Conservation (phyloP, 2,329 filamentous ascomycete genomes). For the Fusarium nelsonii region DNA sequence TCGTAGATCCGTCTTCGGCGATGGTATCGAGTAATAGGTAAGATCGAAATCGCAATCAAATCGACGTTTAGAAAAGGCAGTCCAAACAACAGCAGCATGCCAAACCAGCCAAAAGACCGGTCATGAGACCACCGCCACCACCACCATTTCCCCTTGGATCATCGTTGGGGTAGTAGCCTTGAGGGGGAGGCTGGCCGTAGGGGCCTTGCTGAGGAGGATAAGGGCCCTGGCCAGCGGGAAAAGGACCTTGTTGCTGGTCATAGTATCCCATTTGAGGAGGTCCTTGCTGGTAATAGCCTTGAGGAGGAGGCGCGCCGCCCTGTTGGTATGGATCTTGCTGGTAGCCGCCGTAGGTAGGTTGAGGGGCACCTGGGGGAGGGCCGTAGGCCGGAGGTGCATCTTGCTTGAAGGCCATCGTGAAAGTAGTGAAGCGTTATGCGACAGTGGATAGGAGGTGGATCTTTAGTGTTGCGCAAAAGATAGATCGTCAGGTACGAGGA, state of each 20-base stretch:
- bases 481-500: constrained; percentile 7
- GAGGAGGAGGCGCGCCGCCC: constrained; percentile 33
- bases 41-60: constrained; percentile 8
- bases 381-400: constrained; percentile 65
- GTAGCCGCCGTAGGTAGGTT: constrained; percentile 61
- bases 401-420: constrained; percentile 55
- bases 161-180: constrained; percentile 54
- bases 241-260: constrained; percentile 51
- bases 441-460: constrained; percentile 13
- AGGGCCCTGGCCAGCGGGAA: constrained; percentile 52
- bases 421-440: constrained; percentile 13
- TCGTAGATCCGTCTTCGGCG: constrained; percentile 4
- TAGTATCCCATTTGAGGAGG: constrained; percentile 51
- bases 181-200: constrained; percentile 53
- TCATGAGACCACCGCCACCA: constrained; percentile 53
- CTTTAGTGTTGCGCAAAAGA: constrained; percentile 7
- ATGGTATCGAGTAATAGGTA: constrained; percentile 11
- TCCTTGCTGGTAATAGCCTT: constrained; percentile 48
- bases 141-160: constrained; percentile 49
- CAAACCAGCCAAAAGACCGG: constrained; percentile 62
- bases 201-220: constrained; percentile 54
- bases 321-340: constrained; percentile 50
- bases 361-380: constrained; percentile 54
- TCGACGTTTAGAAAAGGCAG: constrained; percentile 61
- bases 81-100: constrained; percentile 72